phyloP scores from a whole-genome alignment of 2,329 filamentous ascomycete species.

The Colletotrichum godetiae region DNA sequence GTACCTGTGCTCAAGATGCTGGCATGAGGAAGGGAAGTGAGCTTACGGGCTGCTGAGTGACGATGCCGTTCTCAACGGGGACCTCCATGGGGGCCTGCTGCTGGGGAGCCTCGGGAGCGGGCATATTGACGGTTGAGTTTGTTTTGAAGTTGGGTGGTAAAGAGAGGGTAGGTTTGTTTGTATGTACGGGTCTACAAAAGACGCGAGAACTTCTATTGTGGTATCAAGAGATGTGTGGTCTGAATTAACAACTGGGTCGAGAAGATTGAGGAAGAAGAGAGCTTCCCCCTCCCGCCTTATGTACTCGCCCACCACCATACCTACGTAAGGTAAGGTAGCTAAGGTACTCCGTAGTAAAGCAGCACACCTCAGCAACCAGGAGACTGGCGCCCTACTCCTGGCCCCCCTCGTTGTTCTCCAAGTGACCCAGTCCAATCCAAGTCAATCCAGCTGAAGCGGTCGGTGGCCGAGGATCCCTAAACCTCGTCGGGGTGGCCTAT shows the following conservation, averaged over 20 bases:
- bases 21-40: too few relatives aligned
- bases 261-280: neutral
- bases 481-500: neutral
- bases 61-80: slow-evolving; percentile 46
- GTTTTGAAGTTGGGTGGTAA: neutral
- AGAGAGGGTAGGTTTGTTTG: neutral
- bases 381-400: neutral
- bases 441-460: slow-evolving; percentile 9
- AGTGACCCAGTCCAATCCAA: neutral
- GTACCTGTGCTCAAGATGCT: neutral
- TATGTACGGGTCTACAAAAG: neutral
- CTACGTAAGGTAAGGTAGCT: neutral
- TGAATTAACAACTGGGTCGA: neutral
- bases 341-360: neutral
- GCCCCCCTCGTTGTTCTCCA: neutral
- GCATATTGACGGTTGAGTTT: slow-evolving; percentile 47
- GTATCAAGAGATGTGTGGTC: neutral
- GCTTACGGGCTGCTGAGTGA: slow-evolving; percentile 57
- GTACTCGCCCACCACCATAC: slow-evolving; percentile 16
- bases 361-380: neutral
- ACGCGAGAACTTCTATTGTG: neutral
- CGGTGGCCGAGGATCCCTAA: slow-evolving; percentile 29
- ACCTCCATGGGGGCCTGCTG: slow-evolving; percentile 58
- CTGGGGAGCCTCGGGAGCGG: slow-evolving; percentile 52
- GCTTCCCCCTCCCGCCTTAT: slow-evolving; percentile 19